These are phyloP conservation scores for Aspergillus sparsus DNA, from an alignment of 495 filamentous ascomycete genomes.

Conservation along the genomic window DNA sequence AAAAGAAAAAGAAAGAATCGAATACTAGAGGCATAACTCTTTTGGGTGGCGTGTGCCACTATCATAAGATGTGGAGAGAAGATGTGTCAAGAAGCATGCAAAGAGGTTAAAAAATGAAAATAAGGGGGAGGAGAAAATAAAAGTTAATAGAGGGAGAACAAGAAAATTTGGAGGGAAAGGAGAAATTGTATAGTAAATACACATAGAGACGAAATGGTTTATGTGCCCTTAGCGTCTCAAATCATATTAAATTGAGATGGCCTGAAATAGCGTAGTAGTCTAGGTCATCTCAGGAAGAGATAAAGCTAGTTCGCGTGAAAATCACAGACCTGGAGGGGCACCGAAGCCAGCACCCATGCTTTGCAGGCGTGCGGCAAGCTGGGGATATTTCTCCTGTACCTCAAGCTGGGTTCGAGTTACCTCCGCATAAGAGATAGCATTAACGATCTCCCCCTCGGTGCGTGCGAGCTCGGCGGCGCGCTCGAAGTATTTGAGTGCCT, in stretches of 20 bases:
- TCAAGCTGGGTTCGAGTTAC: conserved; percentile 95
- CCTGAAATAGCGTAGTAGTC: conserved; percentile 10
- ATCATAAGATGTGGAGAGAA: conserved; percentile 14
- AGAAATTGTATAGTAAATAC: conserved; percentile 41
- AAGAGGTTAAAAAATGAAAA: conserved; percentile 27
- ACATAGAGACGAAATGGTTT: conserved; percentile 31
- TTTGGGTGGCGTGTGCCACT: background rate
- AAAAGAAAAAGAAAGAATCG: background rate
- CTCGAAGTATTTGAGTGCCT: conserved; percentile 96
- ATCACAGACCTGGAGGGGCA: conserved; percentile 41
- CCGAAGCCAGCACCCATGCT: conserved; percentile 62
- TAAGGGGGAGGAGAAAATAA: conserved; percentile 9
- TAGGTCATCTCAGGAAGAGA: conserved; percentile 13
- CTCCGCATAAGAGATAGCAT: conserved; percentile 95
- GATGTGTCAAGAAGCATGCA: conserved; percentile 14
- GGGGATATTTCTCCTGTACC: conserved; percentile 98
- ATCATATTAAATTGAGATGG: conserved; percentile 24
- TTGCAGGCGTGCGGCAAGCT: conserved; percentile 79
- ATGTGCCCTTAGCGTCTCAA: conserved; percentile 25
- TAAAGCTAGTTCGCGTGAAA: conserved; percentile 20
- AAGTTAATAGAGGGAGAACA: background rate
- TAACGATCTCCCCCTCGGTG: conserved; percentile 93
- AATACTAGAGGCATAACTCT: background rate
- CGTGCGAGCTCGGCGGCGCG: conserved; percentile 92
- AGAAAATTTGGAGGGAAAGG: conserved; percentile 1